Evolutionary conservation across 1,139 yeast species (phyloP).

Genomic region (Sugiyamaella novakii): DNA sequence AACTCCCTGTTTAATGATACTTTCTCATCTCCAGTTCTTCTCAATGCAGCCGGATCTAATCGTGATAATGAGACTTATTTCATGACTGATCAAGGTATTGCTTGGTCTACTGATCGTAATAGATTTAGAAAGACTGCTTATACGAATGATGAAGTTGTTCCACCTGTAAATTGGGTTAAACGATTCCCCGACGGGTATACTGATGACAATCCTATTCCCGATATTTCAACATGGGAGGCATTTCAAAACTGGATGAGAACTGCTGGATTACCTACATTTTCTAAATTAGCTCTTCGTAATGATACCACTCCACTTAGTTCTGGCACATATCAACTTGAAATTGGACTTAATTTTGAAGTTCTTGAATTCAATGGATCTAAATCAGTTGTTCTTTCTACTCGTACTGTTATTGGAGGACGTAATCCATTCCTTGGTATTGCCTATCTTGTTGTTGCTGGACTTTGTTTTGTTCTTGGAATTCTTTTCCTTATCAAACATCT

Average conservation of each 20-base stretch:
- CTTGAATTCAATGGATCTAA: constrained; percentile 80
- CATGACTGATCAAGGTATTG: constrained; percentile 71
- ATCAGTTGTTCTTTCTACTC: constrained; percentile 74
- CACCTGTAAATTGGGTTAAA: constrained; percentile 94
- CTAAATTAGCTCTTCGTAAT: constrained; percentile 79
- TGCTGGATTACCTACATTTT: constrained; percentile 83
- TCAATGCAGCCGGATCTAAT: constrained; percentile 47
- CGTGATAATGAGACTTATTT: constrained; percentile 50
- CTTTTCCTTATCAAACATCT: constrained; percentile 61
- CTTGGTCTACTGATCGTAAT: constrained; percentile 82
- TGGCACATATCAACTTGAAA: constrained; percentile 71
- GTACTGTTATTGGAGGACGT: constrained; percentile 89
- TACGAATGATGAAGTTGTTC: constrained; percentile 70
- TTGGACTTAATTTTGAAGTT: constrained; percentile 90
- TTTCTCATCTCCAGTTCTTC: constrained; percentile 54
- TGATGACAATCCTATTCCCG: constrained; percentile 75
- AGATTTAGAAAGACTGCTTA: constrained; percentile 81
- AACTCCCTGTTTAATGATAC: constrained; percentile 93
- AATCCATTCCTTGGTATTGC: constrained; percentile 84
- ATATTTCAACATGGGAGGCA: constrained; percentile 72
- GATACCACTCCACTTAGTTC: constrained; percentile 59
- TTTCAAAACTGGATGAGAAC: constrained; percentile 99
- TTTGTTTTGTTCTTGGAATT: constrained; percentile 67
- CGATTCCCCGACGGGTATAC: constrained; percentile 89
- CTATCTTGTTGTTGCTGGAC: constrained; percentile 91